Evolutionary conservation across 495 filamentous ascomycete species (phyloP), one percentile per base, ranked within the genome.

Genomic region (Niebla homalea): DNA sequence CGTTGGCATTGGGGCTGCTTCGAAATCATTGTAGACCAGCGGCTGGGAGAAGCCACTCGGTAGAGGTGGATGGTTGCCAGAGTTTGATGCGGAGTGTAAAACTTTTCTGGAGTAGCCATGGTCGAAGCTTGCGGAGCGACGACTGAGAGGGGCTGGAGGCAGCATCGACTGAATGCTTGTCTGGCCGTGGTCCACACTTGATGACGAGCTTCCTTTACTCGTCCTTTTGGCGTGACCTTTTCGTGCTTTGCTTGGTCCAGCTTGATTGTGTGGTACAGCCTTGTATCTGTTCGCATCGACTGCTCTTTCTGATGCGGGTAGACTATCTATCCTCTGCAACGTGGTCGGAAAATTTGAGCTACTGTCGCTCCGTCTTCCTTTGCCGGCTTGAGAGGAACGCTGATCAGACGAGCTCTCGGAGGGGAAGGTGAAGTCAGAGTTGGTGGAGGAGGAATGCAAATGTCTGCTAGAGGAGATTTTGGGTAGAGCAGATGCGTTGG

Each of bases 1-100:
- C 37, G 80, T 92, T 20, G 92, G 92, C 19, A 83, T 89, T 12
- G 89, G 90, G 25, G 92, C 92, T 50, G 89, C 85, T 58, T 94
- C 87, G 62, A 82, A 77, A 49, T 78, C 72, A 56, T 80, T 63
- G 48, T 76, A 74, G 10, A 61, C 49, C 36, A 62, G 67, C 0
- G 65, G 58, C 16, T 47, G 40, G 23, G 46, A 48, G 25, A 48
- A 60, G 63, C 49, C 65, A 57, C 3, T 65, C 59, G 21, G 39
- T 8, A 44, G 5, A 22, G 41, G 48, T 48, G 42, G 29, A 39
- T 49, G 40, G 43, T 36, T 48, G 18, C 23, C 49, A 12, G 51
- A 50, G 36, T 48, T 51, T 23, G 49, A 56, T 20, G 51, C 35
- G 14, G 41, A 50, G 23, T 53, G 45, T 40, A 41, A 26, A 3